These are phyloP conservation scores for Mycoemilia scoparia DNA, from an alignment of 192 early-diverging fungal genomes.

Conservation along the genomic window DNA sequence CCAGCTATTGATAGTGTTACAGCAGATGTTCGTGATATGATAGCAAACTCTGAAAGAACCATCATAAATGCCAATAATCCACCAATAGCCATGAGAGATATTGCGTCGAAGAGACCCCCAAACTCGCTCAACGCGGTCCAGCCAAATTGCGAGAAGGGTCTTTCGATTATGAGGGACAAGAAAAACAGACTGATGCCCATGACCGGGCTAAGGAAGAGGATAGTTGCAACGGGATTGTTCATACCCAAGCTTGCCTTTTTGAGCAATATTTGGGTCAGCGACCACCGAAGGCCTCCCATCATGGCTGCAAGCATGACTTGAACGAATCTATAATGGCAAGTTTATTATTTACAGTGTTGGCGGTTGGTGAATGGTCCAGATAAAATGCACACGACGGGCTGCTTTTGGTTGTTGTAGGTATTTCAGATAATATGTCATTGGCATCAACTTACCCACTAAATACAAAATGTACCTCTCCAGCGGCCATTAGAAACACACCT, in stretches of 20 bases:
- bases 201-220: constrained; percentile 63
- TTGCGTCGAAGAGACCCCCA: too few species aligned
- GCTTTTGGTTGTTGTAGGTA: too few species aligned
- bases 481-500: constrained; percentile 79
- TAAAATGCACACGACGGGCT: too few species aligned
- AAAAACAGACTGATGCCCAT: constrained; percentile 46
- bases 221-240: constrained; percentile 77
- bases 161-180: constrained; percentile 47
- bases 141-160: constrained; percentile 10
- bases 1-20: constrained; percentile 81
- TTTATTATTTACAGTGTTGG: too few species aligned
- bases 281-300: constrained; percentile 78
- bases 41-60: constrained; percentile 68
- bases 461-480: constrained; percentile 65
- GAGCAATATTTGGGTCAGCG: constrained; percentile 70
- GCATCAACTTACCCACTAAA: constrained; percentile 57
- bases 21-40: constrained; percentile 68
- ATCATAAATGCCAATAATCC: constrained; percentile 74
- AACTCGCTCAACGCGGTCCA: not conserved
- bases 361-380: not conserved
- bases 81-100: constrained; percentile 42
- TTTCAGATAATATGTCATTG: too few species aligned
- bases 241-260: constrained; percentile 55
- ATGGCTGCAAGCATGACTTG: constrained; percentile 63
- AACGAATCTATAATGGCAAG: too few species aligned